A percentile compares a stretch with the other conserved stretches of the same genome.
phyloP scores from a whole-genome alignment of 75 land plant species.

The Selaginella tamariscina region DNA sequence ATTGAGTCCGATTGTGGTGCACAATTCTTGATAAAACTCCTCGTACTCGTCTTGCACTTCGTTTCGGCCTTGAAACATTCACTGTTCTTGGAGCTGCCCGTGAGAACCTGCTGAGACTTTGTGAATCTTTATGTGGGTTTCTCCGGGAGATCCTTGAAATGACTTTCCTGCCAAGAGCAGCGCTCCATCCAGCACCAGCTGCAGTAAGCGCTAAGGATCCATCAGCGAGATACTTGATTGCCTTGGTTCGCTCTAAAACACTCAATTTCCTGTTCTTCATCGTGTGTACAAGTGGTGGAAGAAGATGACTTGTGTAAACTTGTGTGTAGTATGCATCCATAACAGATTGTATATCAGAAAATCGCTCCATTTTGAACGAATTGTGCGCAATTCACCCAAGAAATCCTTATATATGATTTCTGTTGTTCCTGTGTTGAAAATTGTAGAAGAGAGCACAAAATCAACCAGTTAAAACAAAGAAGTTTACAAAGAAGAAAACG shows the following conservation, averaged over 20 bases:
- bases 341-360: too few species aligned
- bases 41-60: not conserved
- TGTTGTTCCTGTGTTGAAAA: too few species aligned
- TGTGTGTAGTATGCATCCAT: not conserved
- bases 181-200: slow-evolving; percentile 1
- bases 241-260: not conserved
- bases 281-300: not conserved
- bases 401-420: too few species aligned
- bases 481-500: too few species aligned
- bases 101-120: not conserved
- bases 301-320: not conserved
- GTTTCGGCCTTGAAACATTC: not conserved
- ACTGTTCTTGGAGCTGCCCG: not conserved
- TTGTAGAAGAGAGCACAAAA: too few species aligned
- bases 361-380: too few species aligned
- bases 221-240: slow-evolving; percentile 5
- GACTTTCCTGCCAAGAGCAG: not conserved
- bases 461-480: too few species aligned
- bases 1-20: not conserved
- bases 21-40: not conserved
- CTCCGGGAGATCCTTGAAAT: not conserved
- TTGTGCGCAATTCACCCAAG: too few species aligned
- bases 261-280: not conserved
- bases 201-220: not conserved
- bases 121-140: not conserved